Evolutionary conservation across 192 early-diverging fungal species (phyloP).

Genomic region (Podila clonocystis): DNA sequence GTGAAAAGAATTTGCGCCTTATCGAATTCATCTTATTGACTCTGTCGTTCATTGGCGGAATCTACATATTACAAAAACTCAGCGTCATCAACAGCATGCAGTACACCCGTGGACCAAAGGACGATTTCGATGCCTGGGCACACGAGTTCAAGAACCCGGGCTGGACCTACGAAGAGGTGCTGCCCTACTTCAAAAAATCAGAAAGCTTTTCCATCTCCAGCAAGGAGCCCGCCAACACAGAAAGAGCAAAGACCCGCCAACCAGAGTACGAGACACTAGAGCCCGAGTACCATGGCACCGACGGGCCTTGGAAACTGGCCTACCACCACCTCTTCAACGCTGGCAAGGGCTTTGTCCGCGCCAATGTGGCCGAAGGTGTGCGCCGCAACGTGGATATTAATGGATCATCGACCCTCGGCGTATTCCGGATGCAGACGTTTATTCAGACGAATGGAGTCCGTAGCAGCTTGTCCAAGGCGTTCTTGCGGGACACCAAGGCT

Average conservation of each 20-base stretch:
- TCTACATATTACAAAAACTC: too few relatives aligned
- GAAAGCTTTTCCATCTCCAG: slow-evolving; percentile 1
- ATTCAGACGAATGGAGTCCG: neutral
- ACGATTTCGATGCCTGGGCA: slow-evolving; percentile 16
- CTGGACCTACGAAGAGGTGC: slow-evolving; percentile 36
- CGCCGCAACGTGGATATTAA: slow-evolving; percentile 1
- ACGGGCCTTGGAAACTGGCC: slow-evolving; percentile 21
- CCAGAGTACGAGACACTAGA: slow-evolving; percentile 19
- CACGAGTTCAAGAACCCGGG: slow-evolving; percentile 18
- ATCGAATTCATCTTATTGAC: neutral
- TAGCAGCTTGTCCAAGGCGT: slow-evolving; percentile 15
- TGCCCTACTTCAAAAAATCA: slow-evolving; percentile 33
- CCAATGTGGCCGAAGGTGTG: slow-evolving; percentile 7
- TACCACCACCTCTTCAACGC: slow-evolving; percentile 6
- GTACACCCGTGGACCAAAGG: slow-evolving; percentile 18
- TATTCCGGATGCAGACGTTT: slow-evolving; percentile 9
- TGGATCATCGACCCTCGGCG: slow-evolving; percentile 9
- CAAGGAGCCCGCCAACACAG: neutral
- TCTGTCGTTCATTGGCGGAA: too few relatives aligned
- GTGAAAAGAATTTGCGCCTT: too few relatives aligned
- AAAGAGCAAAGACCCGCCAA: neutral
- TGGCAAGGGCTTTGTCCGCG: slow-evolving; percentile 22
- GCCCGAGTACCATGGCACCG: slow-evolving; percentile 18
- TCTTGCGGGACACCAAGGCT: slow-evolving; percentile 8
- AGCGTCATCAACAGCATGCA: slow-evolving; percentile 15